These are phyloP conservation scores for Zymoseptoria crescenta DNA, from an alignment of 2,329 filamentous ascomycete genomes.

Conservation along the genomic window DNA sequence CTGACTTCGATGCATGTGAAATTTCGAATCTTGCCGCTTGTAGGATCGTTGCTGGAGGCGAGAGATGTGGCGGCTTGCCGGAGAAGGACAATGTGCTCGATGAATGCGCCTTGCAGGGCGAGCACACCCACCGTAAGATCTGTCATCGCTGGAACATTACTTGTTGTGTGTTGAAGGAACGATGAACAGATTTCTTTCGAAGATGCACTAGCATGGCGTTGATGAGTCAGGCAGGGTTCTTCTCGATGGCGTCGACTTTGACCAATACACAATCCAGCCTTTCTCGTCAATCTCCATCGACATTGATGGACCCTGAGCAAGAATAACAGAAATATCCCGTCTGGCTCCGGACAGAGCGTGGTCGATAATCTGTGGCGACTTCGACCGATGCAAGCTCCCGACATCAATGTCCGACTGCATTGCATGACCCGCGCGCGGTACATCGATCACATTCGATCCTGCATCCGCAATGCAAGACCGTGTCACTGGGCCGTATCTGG, in stretches of 20 bases:
- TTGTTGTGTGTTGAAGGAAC: not conserved
- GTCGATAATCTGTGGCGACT: not conserved
- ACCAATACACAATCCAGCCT: not conserved
- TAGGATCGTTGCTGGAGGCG: not conserved
- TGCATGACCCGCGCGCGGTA: not conserved
- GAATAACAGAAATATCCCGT: not conserved
- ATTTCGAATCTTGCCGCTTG: constrained; percentile 6
- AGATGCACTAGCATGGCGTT: not conserved
- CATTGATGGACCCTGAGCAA: not conserved
- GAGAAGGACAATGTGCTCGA: constrained; percentile 75
- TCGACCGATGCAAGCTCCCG: not conserved
- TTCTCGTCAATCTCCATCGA: not conserved
- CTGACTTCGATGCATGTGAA: constrained; percentile 73
- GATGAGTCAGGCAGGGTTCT: not conserved
- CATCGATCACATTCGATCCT: not conserved
- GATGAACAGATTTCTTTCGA: not conserved
- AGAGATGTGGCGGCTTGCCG: constrained; percentile 56
- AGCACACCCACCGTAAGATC: constrained; percentile 53
- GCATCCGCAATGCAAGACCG: not conserved
- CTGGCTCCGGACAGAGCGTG: not conserved
- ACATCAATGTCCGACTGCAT: not conserved
- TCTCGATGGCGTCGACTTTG: not conserved
- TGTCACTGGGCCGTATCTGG: not conserved
- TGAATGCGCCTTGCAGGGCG: constrained; percentile 86
- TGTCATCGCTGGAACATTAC: constrained; percentile 9